phyloP scores from a whole-genome alignment of 2,329 filamentous ascomycete genomes.

The Fusarium torulosum region DNA sequence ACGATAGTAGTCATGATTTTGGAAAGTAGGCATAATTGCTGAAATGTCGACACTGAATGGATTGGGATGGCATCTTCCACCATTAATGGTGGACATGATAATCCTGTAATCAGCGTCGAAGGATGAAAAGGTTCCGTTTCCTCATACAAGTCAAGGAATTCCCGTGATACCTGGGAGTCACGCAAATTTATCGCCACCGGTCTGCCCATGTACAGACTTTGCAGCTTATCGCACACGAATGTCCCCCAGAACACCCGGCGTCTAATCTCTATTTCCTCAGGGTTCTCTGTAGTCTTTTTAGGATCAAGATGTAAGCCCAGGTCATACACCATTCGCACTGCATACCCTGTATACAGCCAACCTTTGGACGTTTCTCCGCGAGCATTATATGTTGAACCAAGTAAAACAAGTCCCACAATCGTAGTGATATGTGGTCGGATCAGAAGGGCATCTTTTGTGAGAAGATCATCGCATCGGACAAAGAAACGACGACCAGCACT shows the following conservation, averaged over 20 bases:
- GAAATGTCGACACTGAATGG: constrained; percentile 19
- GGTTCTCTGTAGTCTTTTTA: neutral
- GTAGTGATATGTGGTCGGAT: constrained; percentile 10
- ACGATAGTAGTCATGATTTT: constrained; percentile 26
- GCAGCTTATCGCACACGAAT: constrained; percentile 59
- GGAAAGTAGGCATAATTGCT: constrained; percentile 12
- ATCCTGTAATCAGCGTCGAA: accelerated
- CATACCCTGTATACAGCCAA: constrained; percentile 18
- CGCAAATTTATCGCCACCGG: constrained; percentile 11
- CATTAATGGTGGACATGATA: accelerated
- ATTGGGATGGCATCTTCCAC: neutral
- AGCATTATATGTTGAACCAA: constrained; percentile 17
- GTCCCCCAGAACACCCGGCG: constrained; percentile 13
- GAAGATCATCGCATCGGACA: constrained; percentile 10
- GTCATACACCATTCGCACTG: constrained; percentile 15
- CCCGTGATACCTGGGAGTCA: constrained; percentile 8
- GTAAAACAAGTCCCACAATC: constrained; percentile 10
- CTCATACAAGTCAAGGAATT: constrained; percentile 19
- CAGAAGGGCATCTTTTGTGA: neutral
- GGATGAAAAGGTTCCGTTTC: constrained; percentile 19
- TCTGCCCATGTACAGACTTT: constrained; percentile 16
- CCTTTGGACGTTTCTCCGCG: constrained; percentile 23
- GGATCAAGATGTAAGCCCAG: constrained; percentile 14
- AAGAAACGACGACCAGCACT: constrained; percentile 12
- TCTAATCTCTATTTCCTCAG: constrained; percentile 15